Conservation (phyloP, 2,329 filamentous ascomycete genomes). For the Daldinia sp. region DNA sequence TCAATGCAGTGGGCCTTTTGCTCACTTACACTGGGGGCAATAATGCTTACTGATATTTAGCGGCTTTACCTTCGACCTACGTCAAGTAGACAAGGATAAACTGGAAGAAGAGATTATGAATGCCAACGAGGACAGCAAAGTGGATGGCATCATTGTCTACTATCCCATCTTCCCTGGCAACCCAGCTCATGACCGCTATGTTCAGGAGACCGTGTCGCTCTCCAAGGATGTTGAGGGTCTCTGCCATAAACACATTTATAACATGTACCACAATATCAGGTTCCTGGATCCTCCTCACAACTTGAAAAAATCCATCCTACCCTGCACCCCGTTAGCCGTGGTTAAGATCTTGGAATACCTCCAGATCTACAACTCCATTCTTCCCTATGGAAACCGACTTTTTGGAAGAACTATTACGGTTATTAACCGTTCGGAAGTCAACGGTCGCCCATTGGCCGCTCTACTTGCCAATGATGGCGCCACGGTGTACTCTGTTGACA, state of each 20-base stretch:
- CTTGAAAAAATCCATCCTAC: conserved; percentile 88
- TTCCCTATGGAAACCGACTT: conserved; percentile 91
- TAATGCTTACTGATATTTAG: conserved; percentile 59
- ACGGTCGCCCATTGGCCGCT: conserved; percentile 90
- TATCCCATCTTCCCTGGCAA: conserved; percentile 92
- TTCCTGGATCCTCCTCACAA: conserved; percentile 86
- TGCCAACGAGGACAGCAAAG: conserved; percentile 80
- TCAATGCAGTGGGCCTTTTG: conserved; percentile 16
- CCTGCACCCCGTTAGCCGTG: conserved; percentile 94
- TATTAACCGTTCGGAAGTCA: conserved; percentile 96
- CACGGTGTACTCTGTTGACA: conserved; percentile 92
- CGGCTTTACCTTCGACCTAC: conserved; percentile 90
- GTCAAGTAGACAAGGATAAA: conserved; percentile 84
- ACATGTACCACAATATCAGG: conserved; percentile 99
- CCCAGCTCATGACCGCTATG: conserved; percentile 89
- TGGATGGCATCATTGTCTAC: conserved; percentile 97
- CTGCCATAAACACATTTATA: conserved; percentile 93
- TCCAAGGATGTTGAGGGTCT: conserved; percentile 96
- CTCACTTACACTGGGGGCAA: conserved; percentile 24
- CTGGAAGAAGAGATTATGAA: conserved; percentile 89
- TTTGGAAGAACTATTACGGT: conserved; percentile 96
- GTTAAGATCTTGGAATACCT: conserved; percentile 98
- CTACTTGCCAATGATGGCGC: conserved; percentile 96
- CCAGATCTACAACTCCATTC: conserved; percentile 94
- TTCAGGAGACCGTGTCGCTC: conserved; percentile 92